Base-by-base conservation (phyloP, 1,284 basidiomycete species). In the Heterobasidion annosum region DNA sequence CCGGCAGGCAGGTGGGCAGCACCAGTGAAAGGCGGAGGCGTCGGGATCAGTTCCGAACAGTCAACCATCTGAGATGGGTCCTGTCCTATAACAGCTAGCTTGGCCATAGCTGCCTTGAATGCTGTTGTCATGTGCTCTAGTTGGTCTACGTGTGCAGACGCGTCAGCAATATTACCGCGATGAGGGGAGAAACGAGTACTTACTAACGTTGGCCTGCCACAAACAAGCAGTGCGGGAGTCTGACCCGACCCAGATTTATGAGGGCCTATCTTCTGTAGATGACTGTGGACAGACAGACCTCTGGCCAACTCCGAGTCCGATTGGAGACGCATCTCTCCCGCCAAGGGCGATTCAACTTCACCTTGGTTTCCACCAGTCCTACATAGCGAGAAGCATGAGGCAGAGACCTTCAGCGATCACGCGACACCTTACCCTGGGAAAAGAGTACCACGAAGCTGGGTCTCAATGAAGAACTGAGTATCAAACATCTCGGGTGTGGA, bases 281-380 rank as follows among this genome's bases (percentile, higher is more conserved):
- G 4, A 25, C 2, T 9, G 8, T 32, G 3, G 7, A 53, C 51
- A n/a, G 8, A 58, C 58, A n/a, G 8, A 58, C 58, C 58, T 34
- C 62, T 61, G 13, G 58, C 61, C 42, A 64, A 49, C 19, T 56
- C 57, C n/a, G 49, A 57, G 54, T 67, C 66, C 40, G 63, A 66
- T 51, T 63, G 61, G 34, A 67, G 61, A 53, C 64, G 65, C 48
- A 67, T 62, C 56, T 65, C 64, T 25, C 65, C 64, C 8, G 46
- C 48, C 16, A 67, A 47, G 9, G 62, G 64, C 8, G 61, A 60
- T 37, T 60, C 48, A 40, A 61, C 63, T 44, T 64, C 61, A 35
- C 63, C 63, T n/a, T 50, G 43, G 50, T 61, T 55, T n/a, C 48
- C 45, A 18, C 51, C 58, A 32, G 50, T 54, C 34, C 63, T 62